A percentile compares a stretch with the other conserved stretches of the same genome.
These are phyloP conservation scores for Nannizziopsis barbatae DNA, from an alignment of 2,329 filamentous ascomycete species.

Conservation along the genomic window DNA sequence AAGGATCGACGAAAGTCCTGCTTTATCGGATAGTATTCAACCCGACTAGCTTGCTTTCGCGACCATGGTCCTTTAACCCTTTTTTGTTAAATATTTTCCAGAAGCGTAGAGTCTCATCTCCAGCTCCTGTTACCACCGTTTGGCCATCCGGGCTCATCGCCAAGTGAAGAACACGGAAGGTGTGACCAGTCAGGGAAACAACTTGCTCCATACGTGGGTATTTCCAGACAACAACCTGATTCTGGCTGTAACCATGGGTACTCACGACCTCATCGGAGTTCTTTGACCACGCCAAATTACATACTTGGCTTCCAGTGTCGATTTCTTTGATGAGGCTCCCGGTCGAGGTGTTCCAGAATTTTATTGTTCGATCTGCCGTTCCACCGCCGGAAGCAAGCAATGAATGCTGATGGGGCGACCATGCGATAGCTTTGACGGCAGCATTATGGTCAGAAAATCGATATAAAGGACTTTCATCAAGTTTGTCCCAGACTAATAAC, in stretches of 20 bases:
- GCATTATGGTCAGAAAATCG: slow-evolving; percentile 93
- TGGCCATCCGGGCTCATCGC: slow-evolving; percentile 95
- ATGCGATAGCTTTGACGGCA: slow-evolving; percentile 93
- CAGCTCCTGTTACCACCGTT: slow-evolving; percentile 87
- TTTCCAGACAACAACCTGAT: slow-evolving; percentile 99
- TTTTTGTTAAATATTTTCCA: slow-evolving; percentile 92
- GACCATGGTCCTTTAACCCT: slow-evolving; percentile 56
- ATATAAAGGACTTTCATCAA: slow-evolving; percentile 82
- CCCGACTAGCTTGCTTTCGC: slow-evolving; percentile 55
- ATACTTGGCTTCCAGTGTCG: slow-evolving; percentile 97
- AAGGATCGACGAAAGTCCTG: neutral
- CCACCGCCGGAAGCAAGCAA: slow-evolving; percentile 92
- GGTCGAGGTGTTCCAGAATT: slow-evolving; percentile 93
- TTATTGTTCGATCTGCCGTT: slow-evolving; percentile 89
- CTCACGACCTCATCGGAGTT: slow-evolving; percentile 96
- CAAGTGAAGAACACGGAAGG: slow-evolving; percentile 88
- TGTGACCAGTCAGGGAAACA: slow-evolving; percentile 87
- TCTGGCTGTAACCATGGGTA: slow-evolving; percentile 94
- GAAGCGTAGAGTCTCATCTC: slow-evolving; percentile 90
- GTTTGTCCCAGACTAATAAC: slow-evolving; percentile 94
- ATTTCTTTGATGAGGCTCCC: slow-evolving; percentile 73
- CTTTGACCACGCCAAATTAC: slow-evolving; percentile 93
- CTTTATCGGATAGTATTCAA: slow-evolving; percentile 67
- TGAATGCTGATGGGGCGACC: slow-evolving; percentile 91
- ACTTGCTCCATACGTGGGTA: slow-evolving; percentile 98